Base-by-base conservation (phyloP, 768 basidiomycete genomes). In the Hypsizygus marmoreus region DNA sequence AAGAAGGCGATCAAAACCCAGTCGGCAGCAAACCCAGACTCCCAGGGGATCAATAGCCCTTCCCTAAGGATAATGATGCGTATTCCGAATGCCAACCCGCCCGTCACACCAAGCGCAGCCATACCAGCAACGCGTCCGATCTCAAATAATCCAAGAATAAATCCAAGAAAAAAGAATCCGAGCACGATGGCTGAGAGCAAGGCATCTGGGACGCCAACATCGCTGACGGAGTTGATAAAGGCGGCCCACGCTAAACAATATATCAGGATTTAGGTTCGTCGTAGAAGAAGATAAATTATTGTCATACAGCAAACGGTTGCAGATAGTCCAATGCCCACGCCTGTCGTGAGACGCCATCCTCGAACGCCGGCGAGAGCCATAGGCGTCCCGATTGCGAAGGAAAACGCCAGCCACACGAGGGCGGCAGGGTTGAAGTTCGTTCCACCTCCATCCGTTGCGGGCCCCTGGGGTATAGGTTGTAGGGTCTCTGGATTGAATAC, bases 381-480 rank as follows among this genome's bases (percentile, higher is more conserved):
- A 2, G 82, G 82, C 4, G 65, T 28, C 14, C 86, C 86, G 40
- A 81, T 50, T 8, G 69, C 47, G 44, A 81, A 70, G 20, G 69
- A 72, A 50, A 80, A 82, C 6, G 55, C 66, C 7, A 84, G 73
- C 86, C 85, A 87, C 14, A 85, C 54, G 10, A 82, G 34, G 1
- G 82, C 80, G 17, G 79, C 62, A 2, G 66, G 45, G 36, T 72
- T 67, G 53, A 78, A 79, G 6, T 65, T 62, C 4, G 38, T 41
- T 5, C 85, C 84, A 23, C 76, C 69, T 6, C 83, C 85, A 55
- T 87, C 85, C 2, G 80, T 70, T 2, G 77, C 84, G 4, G 67
- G 45, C 0, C 77, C 78, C 60, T 87, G 85, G 4, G 73, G 65
- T 7, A 84, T 69, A 19, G 60, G 46, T 38, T 65, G 54, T n/a